Evolutionary conservation across 257 asterid species (phyloP), one percentile per base, ranked within the genome.

Genomic region (Solanum habrochaites): DNA sequence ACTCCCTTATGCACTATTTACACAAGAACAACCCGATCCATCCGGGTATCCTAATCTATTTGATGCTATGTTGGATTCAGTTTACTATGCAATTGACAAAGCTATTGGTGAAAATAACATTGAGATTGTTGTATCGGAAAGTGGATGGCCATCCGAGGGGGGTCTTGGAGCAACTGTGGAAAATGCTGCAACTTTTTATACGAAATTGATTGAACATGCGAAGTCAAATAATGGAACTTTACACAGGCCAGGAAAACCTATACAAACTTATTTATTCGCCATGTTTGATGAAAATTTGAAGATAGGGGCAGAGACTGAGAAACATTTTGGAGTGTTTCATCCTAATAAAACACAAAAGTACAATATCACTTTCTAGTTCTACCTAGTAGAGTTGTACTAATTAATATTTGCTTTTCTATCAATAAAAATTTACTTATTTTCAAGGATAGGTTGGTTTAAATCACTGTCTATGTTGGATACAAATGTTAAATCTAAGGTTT

Each of bases 251-350:
- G 93, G 88, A 43, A 86, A 42, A 13, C 47, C 47, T 31, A 83
- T 92, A 2, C 91, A 93, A 56, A 91, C 97, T 16, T 92, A 93
- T 88, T 37, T 94, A 67, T 93, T 93, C 83, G 94, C 93, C 25
- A 88, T 93, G 93, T 94, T 91, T 85, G 95, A 93, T 77, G 97
- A 94, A 85, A 91, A 94, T 49, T 13, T 73, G 32, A 93, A 94
- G 88, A 13, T n/a, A 0, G 91, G 91, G 9, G 89, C 40, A 0
- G 13, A 20, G 3, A 87, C 74, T 12, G 94, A 94, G 87, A 89
- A 82, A 42, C 92, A 94, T 88, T 94, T 90, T 47, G 94, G 94
- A 8, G 70, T 94, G 21, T n/a, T 52, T 15, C 62, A 6, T 52
- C 62, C 23, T 52, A 21, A 52, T 52, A 52, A 52, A 52, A 52